Evolutionary conservation across 768 basidiomycete species (phyloP).

Genomic region (Hemileccinum rubropunctum): DNA sequence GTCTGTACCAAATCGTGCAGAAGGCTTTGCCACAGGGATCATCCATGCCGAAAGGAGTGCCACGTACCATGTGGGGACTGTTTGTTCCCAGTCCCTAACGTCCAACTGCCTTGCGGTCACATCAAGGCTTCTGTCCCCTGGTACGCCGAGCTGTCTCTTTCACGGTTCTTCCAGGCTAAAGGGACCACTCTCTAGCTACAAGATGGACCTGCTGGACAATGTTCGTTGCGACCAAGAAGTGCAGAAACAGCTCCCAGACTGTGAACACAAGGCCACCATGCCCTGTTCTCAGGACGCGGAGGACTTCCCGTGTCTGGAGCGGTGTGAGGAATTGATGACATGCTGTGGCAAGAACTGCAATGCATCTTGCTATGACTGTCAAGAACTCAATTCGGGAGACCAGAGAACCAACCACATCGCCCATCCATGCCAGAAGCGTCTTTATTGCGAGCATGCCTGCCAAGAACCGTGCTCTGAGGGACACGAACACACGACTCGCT

Average conservation of each 20-base stretch:
- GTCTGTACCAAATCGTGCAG: conserved; percentile 48
- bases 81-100: conserved; percentile 41
- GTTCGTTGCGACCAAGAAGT: conserved; percentile 45
- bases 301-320: conserved; percentile 35
- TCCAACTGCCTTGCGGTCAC: conserved; percentile 62
- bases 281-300: conserved; percentile 46
- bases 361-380: conserved; percentile 50
- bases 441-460: conserved; percentile 60
- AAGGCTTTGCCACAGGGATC: conserved; percentile 49
- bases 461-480: conserved; percentile 43
- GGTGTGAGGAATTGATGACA: conserved; percentile 43
- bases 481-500: conserved; percentile 48
- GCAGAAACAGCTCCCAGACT: conserved; percentile 43
- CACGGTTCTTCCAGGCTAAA: not conserved
- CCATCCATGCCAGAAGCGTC: conserved; percentile 49
- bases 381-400: conserved; percentile 15
- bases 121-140: conserved; percentile 42
- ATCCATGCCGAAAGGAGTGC: conserved; percentile 59
- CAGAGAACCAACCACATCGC: conserved; percentile 35
- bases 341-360: conserved; percentile 56
- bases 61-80: conserved; percentile 53
- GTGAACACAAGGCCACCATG: conserved; percentile 52
- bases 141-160: conserved; percentile 30
- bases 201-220: conserved; percentile 41
- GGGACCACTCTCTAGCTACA: conserved; percentile 35